Percentiles rank a stretch among this genome's conserved stretches.
Conservation (phyloP, 1,139 yeast species). For the Sugiyamaella castrensis region DNA sequence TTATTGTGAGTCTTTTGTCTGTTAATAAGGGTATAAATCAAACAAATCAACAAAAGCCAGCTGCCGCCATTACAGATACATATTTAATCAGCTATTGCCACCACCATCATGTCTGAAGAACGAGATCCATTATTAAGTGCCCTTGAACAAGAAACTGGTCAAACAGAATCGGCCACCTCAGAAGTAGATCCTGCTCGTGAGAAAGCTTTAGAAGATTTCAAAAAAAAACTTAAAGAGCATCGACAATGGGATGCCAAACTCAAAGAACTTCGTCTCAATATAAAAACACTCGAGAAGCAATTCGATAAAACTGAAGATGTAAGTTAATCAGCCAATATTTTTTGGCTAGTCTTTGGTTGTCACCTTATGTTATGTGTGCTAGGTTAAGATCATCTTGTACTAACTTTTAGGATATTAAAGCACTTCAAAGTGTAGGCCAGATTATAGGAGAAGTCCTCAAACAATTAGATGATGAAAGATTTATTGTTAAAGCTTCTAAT, state of each 20-base stretch:
- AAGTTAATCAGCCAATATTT: slow-evolving; percentile 12
- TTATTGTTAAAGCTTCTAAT: slow-evolving; percentile 90
- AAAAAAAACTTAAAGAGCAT: slow-evolving; percentile 86
- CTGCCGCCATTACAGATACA: background rate
- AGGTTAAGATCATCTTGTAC: slow-evolving; percentile 1
- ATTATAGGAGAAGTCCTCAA: slow-evolving; percentile 96
- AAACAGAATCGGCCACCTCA: slow-evolving; percentile 8
- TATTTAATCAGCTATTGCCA: background rate
- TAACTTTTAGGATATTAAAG: slow-evolving; percentile 66
- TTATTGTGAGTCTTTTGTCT: no score
- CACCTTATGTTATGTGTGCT: background rate
- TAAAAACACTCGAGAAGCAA: slow-evolving; percentile 78
- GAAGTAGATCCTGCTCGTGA: slow-evolving; percentile 69
- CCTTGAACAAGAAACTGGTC: slow-evolving; percentile 31
- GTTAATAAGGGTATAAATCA: no score
- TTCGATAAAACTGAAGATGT: slow-evolving; percentile 88
- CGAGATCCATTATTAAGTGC: slow-evolving; percentile 37
- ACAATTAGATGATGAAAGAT: slow-evolving; percentile 87
- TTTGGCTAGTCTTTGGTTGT: background rate
- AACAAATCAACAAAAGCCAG: background rate
- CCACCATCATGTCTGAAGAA: slow-evolving; percentile 23
- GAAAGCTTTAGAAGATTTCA: slow-evolving; percentile 74
- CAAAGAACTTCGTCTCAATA: slow-evolving; percentile 77
- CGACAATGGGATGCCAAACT: slow-evolving; percentile 92
- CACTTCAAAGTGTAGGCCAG: slow-evolving; percentile 96